Conservation (phyloP, 192 early-diverging fungal species). For the Chytriomyces sp. region DNA sequence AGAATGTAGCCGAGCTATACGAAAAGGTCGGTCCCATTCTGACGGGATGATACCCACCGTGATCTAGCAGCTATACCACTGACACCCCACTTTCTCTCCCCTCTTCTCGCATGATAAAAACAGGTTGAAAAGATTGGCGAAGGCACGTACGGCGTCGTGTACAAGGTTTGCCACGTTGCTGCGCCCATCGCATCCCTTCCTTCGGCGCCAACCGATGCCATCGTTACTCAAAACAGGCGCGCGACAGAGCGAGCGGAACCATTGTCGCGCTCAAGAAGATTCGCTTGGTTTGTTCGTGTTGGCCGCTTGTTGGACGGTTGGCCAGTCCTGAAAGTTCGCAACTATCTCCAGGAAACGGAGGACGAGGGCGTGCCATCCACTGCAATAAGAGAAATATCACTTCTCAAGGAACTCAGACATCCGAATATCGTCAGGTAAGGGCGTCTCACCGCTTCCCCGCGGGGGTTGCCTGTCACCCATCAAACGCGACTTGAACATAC, state of each 20-base stretch:
- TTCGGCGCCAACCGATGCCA: too few relatives aligned
- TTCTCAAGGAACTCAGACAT: slow-evolving; percentile 96
- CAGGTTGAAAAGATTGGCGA: slow-evolving; percentile 94
- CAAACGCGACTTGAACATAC: neutral
- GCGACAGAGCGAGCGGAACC: slow-evolving; percentile 71
- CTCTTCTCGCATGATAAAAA: slow-evolving; percentile 45
- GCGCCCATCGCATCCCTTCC: neutral
- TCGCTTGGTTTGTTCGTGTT: neutral
- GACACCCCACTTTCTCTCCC: neutral
- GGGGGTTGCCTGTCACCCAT: too few relatives aligned
- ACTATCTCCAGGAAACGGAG: slow-evolving; percentile 40
- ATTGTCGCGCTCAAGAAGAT: slow-evolving; percentile 98
- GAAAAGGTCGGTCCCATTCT: slow-evolving; percentile 23
- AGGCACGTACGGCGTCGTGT: slow-evolving; percentile 88
- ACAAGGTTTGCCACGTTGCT: slow-evolving; percentile 66
- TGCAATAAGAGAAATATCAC: slow-evolving; percentile 96
- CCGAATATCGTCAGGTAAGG: slow-evolving; percentile 65
- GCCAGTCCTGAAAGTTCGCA: neutral
- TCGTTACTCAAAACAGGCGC: too few relatives aligned
- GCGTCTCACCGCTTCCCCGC: too few relatives aligned
- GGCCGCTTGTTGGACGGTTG: neutral
- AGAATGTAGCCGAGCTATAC: slow-evolving; percentile 10
- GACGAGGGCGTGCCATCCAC: slow-evolving; percentile 94
- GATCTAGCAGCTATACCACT: neutral
- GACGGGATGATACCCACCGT: too few relatives aligned